These are phyloP conservation scores for Casuarina glauca DNA, from an alignment of 306 rosid species.

Conservation along the genomic window DNA sequence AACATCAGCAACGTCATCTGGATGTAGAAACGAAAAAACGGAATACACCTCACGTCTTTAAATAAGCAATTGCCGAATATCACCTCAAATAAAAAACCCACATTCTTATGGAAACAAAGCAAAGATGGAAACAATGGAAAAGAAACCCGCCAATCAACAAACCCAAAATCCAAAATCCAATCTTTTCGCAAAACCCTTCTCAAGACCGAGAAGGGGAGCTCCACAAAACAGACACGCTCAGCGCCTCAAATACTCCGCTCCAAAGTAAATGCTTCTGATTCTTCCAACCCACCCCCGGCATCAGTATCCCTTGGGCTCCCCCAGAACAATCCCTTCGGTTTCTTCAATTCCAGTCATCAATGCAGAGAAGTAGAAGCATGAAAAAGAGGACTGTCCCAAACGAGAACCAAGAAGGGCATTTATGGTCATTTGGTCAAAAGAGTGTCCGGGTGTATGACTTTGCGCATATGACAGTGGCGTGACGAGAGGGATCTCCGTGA, in stretches of 20 bases:
- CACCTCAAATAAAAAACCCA: slow-evolving; percentile 35
- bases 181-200: slow-evolving; percentile 16
- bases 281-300: slow-evolving; percentile 29
- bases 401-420: slow-evolving; percentile 28
- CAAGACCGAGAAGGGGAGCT: slow-evolving; percentile 30
- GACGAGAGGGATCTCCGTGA: slow-evolving; percentile 25
- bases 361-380: slow-evolving; percentile 6
- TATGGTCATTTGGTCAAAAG: slow-evolving; percentile 21
- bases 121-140: slow-evolving; percentile 14
- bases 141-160: slow-evolving; percentile 28
- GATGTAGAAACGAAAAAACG: neutral
- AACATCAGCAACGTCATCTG: slow-evolving; percentile 22
- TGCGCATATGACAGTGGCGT: slow-evolving; percentile 15
- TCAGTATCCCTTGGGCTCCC: slow-evolving; percentile 8
- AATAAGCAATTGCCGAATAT: slow-evolving; percentile 6
- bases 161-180: slow-evolving; percentile 35
- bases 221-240: slow-evolving; percentile 42
- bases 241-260: neutral
- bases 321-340: slow-evolving; percentile 24
- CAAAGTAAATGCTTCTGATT: slow-evolving; percentile 23
- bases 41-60: neutral
- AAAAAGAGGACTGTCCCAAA: slow-evolving; percentile 14
- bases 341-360: slow-evolving; percentile 25
- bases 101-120: slow-evolving; percentile 18
- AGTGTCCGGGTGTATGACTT: neutral